phyloP scores from a whole-genome alignment of 306 rosid species.

The Rosa chinensis region DNA sequence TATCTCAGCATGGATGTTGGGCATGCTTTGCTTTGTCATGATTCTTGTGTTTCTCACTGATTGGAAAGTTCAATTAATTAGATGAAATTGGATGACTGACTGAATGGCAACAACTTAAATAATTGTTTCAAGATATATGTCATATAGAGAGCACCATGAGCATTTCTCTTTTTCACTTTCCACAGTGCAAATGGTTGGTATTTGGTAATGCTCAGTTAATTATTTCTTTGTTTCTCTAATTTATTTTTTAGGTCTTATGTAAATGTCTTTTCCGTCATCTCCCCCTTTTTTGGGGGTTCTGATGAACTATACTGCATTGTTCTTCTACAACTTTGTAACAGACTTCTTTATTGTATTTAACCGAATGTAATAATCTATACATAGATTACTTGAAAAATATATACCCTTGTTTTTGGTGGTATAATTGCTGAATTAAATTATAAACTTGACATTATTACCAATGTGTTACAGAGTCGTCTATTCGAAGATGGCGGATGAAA shows the following conservation, averaged over 20 bases:
- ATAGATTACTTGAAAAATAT: background rate
- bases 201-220: background rate
- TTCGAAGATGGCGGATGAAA: constrained; percentile 87
- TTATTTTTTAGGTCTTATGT: background rate
- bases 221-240: background rate
- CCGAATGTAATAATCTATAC: background rate
- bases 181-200: background rate
- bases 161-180: background rate
- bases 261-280: background rate
- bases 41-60: background rate
- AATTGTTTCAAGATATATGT: background rate
- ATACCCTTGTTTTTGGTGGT: background rate
- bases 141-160: background rate
- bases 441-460: background rate
- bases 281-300: background rate
- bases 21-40: background rate
- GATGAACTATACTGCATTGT: background rate
- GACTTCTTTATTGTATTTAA: background rate
- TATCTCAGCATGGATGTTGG: background rate
- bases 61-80: background rate
- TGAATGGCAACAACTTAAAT: background rate
- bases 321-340: background rate
- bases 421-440: background rate
- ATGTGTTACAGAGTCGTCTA: constrained; percentile 58
- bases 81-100: background rate